phyloP scores from a whole-genome alignment of 441 rosid genomes.

The Francoa sonchifolia region DNA sequence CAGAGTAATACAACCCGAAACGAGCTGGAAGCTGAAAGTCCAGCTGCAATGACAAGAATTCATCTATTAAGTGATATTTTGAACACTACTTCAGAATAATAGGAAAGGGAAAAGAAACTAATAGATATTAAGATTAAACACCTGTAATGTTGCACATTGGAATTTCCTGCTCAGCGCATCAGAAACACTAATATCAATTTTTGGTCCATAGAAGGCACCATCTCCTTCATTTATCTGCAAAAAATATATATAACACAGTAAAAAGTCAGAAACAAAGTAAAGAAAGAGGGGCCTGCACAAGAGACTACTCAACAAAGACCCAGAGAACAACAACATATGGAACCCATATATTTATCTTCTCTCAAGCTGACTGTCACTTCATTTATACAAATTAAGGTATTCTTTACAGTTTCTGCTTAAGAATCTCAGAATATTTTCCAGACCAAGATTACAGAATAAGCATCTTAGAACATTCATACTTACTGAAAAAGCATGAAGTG shows the following conservation, averaged over 20 bases:
- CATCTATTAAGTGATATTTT: constrained; percentile 11
- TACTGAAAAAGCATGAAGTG: no score
- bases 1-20: constrained; percentile 72
- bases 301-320: no score
- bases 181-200: constrained; percentile 94
- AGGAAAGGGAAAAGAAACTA: constrained; percentile 4
- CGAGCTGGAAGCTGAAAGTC: constrained; percentile 94
- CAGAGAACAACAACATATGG: no score
- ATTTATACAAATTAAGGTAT: no score
- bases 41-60: constrained; percentile 45
- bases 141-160: constrained; percentile 98
- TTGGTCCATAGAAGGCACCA: constrained; percentile 99
- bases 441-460: no score
- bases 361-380: no score
- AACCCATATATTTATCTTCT: no score
- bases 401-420: no score
- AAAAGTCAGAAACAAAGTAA: no score
- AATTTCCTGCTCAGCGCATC: constrained; percentile 88
- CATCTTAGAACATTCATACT: no score
- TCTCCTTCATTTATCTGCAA: constrained; percentile 86
- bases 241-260: constrained; percentile 10
- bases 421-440: no score
- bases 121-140: constrained; percentile 12
- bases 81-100: not conserved
- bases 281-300: no score